A percentile compares a stretch with the other conserved stretches of the same genome.
Evolutionary conservation across 192 early-diverging fungal species (phyloP).

Genomic region (Backusella psychrophila): DNA sequence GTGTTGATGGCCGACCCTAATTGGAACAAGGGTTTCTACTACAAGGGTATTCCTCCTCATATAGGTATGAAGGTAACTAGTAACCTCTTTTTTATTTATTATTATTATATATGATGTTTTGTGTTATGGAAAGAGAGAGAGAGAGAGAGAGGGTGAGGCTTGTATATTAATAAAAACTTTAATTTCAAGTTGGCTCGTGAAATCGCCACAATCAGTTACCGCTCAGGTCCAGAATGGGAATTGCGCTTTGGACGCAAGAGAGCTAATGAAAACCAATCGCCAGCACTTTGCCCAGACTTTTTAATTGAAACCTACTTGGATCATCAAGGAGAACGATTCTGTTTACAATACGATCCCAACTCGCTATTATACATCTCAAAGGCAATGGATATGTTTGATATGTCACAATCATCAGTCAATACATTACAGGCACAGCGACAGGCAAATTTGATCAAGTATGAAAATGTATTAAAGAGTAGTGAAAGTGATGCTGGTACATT

Average conservation of each 20-base stretch:
- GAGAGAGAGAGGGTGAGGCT: not conserved
- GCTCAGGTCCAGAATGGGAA: constrained; percentile 98
- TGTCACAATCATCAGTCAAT: constrained; percentile 58
- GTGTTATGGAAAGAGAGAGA: not conserved
- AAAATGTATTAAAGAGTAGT: not conserved
- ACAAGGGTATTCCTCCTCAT: constrained; percentile 83
- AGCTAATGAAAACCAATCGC: constrained; percentile 65
- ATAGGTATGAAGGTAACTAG: constrained; percentile 82
- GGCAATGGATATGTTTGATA: constrained; percentile 99
- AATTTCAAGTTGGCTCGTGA: constrained; percentile 71
- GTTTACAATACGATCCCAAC: constrained; percentile 91
- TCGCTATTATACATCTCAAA: constrained; percentile 93
- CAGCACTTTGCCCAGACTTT: constrained; percentile 89
- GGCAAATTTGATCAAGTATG: constrained; percentile 30
- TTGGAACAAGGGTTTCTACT: constrained; percentile 94
- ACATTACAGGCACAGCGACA: constrained; percentile 42
- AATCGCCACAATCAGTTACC: constrained; percentile 91
- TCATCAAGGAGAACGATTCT: constrained; percentile 95
- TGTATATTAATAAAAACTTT: not conserved
- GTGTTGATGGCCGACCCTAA: constrained; percentile 94
- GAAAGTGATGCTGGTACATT: not conserved
- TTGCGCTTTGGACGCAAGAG: constrained; percentile 88
- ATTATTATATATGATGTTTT: not conserved
- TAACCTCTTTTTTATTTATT: not conserved
- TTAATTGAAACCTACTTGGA: constrained; percentile 95